Base-by-base conservation (phyloP, 768 basidiomycete genomes). In the Neoboletus brunneissimus region DNA sequence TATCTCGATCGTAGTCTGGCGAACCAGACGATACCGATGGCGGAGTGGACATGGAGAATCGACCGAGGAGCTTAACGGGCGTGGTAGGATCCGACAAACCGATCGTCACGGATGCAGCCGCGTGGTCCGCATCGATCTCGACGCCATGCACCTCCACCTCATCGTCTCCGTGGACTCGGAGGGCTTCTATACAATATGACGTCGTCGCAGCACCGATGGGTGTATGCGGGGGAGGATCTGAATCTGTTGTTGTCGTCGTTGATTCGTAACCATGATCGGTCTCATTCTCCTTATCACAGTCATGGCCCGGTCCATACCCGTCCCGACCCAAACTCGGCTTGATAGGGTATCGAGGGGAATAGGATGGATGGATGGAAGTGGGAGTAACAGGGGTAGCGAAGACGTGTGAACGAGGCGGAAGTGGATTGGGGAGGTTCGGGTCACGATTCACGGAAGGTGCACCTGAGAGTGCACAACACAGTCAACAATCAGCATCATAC, bases 181-280 rank as follows among this genome's bases (percentile, higher is more conserved):
- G 31, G 5, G 37, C 52, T 35, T 54, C 56, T 8, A 53, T 44
- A 16, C 57, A 54, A 46, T 50, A 57, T 0, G 56, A 43, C 5
- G 51, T 40, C 16, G 54, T 57, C 9, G 34, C 10, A 43, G 46
- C 40, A 23, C 67, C 62, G 44, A 67, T 34, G 16, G 67, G 67
- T n/a, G 67, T 67, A 16, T 67, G 62, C 8, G 67, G 67, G 16
- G 55, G 58, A 55, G 67, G 67, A 55, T 64, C 62, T 6, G 67
- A 67, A 50, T 67, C 65, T 9, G 67, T 67, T 3, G 60, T 69
- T 1, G 67, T 69, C 20, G 67, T 67, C 10, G 65, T 55, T 5
- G 67, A 67, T 35, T 67, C 67, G 11, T 69, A 69, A 22, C 56
- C 67, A 37, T 67, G 62, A 38, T 67, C 67, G 1, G 53, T 66